phyloP scores from a whole-genome alignment of 768 basidiomycete species.

The Crepidotus variabilis region DNA sequence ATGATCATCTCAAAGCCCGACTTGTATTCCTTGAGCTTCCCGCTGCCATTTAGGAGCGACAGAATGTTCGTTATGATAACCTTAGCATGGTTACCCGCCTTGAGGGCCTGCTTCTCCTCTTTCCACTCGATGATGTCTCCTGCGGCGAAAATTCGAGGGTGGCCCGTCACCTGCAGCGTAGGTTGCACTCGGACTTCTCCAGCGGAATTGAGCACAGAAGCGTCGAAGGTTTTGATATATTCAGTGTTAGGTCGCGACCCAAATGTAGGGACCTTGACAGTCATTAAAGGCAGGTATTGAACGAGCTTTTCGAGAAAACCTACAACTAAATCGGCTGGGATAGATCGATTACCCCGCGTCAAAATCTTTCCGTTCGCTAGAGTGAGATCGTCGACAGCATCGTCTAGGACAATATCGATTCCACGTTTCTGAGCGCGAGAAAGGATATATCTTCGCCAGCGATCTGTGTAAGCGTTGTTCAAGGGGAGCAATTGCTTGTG shows the following conservation, averaged over 20 bases:
- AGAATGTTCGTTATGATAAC: slow-evolving; percentile 53
- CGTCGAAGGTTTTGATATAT: slow-evolving; percentile 43
- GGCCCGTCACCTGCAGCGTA: slow-evolving; percentile 50
- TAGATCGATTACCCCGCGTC: slow-evolving; percentile 45
- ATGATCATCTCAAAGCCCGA: slow-evolving; percentile 49
- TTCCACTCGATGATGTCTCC: slow-evolving; percentile 63
- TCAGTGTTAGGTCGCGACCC: slow-evolving; percentile 48
- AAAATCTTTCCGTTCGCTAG: slow-evolving; percentile 35
- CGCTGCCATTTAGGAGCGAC: slow-evolving; percentile 32
- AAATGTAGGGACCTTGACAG: slow-evolving; percentile 29
- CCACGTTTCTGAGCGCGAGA: slow-evolving; percentile 37
- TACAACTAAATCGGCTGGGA: slow-evolving; percentile 60
- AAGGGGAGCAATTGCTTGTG: slow-evolving; percentile 49
- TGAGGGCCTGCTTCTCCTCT: slow-evolving; percentile 59
- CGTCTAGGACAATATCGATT: slow-evolving; percentile 48
- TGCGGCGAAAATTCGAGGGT: slow-evolving; percentile 57
- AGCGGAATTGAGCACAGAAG: slow-evolving; percentile 29
- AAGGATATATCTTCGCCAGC: slow-evolving; percentile 47
- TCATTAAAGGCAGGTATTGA: background rate
- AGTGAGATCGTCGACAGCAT: slow-evolving; percentile 43
- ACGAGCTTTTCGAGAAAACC: slow-evolving; percentile 13
- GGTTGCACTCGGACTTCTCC: slow-evolving; percentile 49
- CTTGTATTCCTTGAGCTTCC: slow-evolving; percentile 35
- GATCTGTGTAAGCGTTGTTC: slow-evolving; percentile 50
- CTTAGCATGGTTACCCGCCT: slow-evolving; percentile 39